Conservation (phyloP, 1,284 basidiomycete species). For the Schizophyllum amplum region DNA sequence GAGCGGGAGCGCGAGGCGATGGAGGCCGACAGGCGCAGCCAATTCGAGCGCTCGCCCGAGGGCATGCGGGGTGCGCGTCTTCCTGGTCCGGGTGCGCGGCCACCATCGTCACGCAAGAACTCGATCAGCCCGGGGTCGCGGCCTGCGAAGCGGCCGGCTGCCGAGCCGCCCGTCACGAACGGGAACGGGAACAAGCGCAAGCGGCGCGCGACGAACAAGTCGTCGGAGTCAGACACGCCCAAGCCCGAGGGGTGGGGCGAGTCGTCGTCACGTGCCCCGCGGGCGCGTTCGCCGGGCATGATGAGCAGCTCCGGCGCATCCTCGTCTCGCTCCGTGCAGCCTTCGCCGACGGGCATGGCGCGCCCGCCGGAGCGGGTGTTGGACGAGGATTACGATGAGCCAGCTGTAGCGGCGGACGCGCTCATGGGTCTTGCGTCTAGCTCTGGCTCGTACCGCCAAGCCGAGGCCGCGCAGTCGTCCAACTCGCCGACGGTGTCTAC, state of each 20-base stretch:
- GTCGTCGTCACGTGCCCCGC: constrained; percentile 1
- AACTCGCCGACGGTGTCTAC: constrained; percentile 47
- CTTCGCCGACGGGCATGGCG: constrained; percentile 52
- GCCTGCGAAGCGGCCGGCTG: neutral
- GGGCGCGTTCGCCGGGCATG: constrained; percentile 10
- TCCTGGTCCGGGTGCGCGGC: too few relatives aligned
- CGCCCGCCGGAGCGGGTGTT: constrained; percentile 54
- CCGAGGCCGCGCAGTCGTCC: constrained; percentile 26
- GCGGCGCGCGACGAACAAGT: constrained; percentile 4
- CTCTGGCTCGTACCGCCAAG: constrained; percentile 22
- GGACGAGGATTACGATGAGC: constrained; percentile 80
- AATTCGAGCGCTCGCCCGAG: neutral
- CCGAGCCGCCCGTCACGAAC: neutral
- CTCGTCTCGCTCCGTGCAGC: constrained; percentile 50
- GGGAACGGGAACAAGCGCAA: neutral
- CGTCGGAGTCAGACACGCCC: constrained; percentile 4
- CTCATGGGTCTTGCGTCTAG: constrained; percentile 47
- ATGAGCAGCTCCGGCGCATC: constrained; percentile 45
- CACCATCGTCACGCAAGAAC: neutral
- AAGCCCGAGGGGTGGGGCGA: constrained; percentile 26
- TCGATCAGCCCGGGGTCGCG: neutral
- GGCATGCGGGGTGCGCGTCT: neutral
- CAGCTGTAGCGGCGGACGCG: constrained; percentile 53
- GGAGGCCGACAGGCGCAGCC: neutral
- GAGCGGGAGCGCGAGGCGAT: constrained; percentile 29